Evolutionary conservation across 306 rosid species (phyloP), one percentile per base, ranked within the genome.

Genomic region (Purshia tridentata): DNA sequence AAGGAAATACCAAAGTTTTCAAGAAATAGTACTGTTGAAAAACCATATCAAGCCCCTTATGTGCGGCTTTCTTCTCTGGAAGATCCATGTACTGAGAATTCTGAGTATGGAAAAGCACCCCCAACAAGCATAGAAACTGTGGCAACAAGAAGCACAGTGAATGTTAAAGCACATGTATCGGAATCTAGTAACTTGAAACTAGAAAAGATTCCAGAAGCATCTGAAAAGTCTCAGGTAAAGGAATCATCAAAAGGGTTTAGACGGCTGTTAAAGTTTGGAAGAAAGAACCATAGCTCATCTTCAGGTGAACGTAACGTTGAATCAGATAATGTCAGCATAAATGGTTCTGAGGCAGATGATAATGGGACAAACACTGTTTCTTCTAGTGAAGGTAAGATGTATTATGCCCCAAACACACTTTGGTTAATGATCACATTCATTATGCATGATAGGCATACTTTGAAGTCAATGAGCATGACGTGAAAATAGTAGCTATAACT

Each of bases 31-130:
- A 63, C 59, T 20, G 46, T 76, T 57, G 90, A 73, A 76, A 93
- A 79, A 71, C 60, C 76, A 41, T 91, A 88, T 73, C 85, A 42
- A 41, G 92, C 91, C 45, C 96, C 98, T 50, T 76, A 69, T 83
- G 98, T 92, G 81, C 86, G 90, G 51, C 84, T 84, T 77, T 92
- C 98, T 69, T 95, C 97, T 53, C 76, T 90, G 84, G 92, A 90
- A 81, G 91, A 87, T 87, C 96, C 95, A 53, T 85, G 86, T 80
- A 84, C 93, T 53, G 76, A 84, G 65, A 85, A 91, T 76, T 77
- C 90, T 1, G 96, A 84, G 70, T 86, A 84, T 58, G 87, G 84
- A 46, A 90, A 84, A 87, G 90, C 92, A 29, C 80, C 86, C 72
- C 81, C 87, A 14, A 29, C 84, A 65, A 75, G 53, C 80, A 76